Evolutionary conservation across 768 basidiomycete genomes (phyloP), one percentile per base, ranked within the genome.

Genomic region (Suillus americanus): DNA sequence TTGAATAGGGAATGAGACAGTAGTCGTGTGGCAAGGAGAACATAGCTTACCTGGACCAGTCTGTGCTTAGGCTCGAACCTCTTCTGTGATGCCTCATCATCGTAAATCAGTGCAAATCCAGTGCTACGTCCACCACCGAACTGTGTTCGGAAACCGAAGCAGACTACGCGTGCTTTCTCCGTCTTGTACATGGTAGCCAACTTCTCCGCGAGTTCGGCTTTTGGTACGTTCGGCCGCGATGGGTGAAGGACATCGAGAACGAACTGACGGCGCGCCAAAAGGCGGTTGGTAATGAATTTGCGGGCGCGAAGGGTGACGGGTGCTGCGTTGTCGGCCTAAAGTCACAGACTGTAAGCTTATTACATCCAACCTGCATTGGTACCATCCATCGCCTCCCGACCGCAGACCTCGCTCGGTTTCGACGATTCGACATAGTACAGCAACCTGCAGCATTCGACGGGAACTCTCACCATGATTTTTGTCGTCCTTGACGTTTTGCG

Each of bases 221-320:
- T 94, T 74, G 97, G 89, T 76, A 99, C 93, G 78, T 96, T 98
- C 66, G 97, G 79, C 64, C 95, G 92, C 63, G 87, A 90, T n/a
- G 97, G 97, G 82, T 99, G 97, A 70, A 97, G 88, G 70, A 97
- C 86, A 71, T 96, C 95, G 69, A 98, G 85, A 71, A 98, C 86
- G 75, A 99, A 96, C 85, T 99, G 97, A 74, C 94, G 92, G 72
- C 97, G 92, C 71, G 92, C 89, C 60, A 99, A 84, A 69, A 99
- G 91, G 66, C 95, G 94, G 87, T 99, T 99, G 77, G 96, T 97
- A 80, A 98, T 92, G 85, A 99, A 99, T 85, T 99, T 98, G 79
- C 96, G 92, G 62, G 97, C 97, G 74, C 97, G 94, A 77, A 99
- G 86, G 70, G 97, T 99, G 71, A 99, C 85, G 65, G 96, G 89